phyloP scores from a whole-genome alignment of 345 rosid genomes.

The Syzygium jambos region DNA sequence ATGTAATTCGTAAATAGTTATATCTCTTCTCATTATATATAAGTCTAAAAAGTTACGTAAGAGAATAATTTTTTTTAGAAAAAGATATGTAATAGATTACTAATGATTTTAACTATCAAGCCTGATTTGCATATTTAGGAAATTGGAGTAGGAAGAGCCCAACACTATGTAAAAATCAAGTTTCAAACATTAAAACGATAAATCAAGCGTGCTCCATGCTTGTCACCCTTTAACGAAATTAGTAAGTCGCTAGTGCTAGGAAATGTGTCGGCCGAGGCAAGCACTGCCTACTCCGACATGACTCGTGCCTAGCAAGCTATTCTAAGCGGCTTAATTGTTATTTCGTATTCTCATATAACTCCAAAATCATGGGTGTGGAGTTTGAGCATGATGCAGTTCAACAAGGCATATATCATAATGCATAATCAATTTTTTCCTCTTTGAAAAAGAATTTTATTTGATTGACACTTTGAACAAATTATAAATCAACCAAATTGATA shows the following conservation, averaged over 20 bases:
- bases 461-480: too few species aligned
- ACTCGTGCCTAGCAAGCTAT: accelerated
- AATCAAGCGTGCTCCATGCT: background rate
- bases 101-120: background rate
- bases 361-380: accelerated
- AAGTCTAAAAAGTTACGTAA: accelerated
- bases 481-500: accelerated
- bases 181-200: background rate
- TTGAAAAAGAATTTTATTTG: accelerated
- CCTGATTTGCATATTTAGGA: accelerated
- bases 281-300: accelerated
- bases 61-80: background rate
- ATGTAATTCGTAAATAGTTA: accelerated
- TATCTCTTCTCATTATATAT: accelerated
- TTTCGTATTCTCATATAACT: background rate
- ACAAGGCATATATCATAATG: too few species aligned
- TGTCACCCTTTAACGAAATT: background rate
- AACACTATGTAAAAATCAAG: background rate
- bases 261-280: background rate
- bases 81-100: accelerated
- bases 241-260: background rate
- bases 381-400: too few species aligned
- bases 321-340: accelerated
- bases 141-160: background rate
- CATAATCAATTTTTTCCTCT: background rate